phyloP scores from a whole-genome alignment of 805 yeast genomes.

The Kodamaea laetipori region DNA sequence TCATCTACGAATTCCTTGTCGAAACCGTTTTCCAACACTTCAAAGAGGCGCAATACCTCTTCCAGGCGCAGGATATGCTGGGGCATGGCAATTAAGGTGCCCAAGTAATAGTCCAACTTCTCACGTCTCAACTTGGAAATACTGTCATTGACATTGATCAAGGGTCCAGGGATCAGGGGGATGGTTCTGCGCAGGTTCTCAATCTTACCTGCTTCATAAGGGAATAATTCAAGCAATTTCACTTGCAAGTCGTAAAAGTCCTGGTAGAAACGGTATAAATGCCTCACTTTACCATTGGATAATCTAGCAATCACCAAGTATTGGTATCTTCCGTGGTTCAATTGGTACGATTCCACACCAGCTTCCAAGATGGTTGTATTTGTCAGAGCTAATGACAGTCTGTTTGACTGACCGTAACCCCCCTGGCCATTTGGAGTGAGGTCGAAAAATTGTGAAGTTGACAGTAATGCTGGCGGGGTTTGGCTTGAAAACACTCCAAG shows the following conservation, averaged over 20 bases:
- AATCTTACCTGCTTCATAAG: slow-evolving; percentile 88
- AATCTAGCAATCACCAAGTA: slow-evolving; percentile 70
- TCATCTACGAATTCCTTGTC: slow-evolving; percentile 49
- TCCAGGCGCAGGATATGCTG: slow-evolving; percentile 68
- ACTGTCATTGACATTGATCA: slow-evolving; percentile 82
- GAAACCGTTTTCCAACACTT: slow-evolving; percentile 56
- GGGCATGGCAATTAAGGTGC: slow-evolving; percentile 70
- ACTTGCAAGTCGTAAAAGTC: slow-evolving; percentile 96
- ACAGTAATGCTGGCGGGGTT: slow-evolving; percentile 32
- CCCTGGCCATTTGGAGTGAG: slow-evolving; percentile 3
- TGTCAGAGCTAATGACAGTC: slow-evolving; percentile 35
- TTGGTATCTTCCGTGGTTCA: slow-evolving; percentile 88
- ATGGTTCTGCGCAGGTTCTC: slow-evolving; percentile 75
- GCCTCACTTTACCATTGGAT: slow-evolving; percentile 67
- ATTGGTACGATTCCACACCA: slow-evolving; percentile 74
- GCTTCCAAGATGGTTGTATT: slow-evolving; percentile 55
- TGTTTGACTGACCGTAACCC: slow-evolving; percentile 21
- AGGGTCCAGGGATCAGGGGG: slow-evolving; percentile 96
- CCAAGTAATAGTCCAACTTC: slow-evolving; percentile 54
- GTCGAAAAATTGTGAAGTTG: slow-evolving; percentile 42
- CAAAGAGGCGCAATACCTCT: slow-evolving; percentile 72
- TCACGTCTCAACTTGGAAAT: slow-evolving; percentile 56
- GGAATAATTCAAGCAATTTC: slow-evolving; percentile 76
- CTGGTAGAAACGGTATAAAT: slow-evolving; percentile 85
- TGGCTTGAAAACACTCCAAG: slow-evolving; percentile 50